A percentile compares a stretch with the other conserved stretches of the same genome.
These are phyloP conservation scores for Neurospora terricola DNA, from an alignment of 495 filamentous ascomycete genomes.

Conservation along the genomic window DNA sequence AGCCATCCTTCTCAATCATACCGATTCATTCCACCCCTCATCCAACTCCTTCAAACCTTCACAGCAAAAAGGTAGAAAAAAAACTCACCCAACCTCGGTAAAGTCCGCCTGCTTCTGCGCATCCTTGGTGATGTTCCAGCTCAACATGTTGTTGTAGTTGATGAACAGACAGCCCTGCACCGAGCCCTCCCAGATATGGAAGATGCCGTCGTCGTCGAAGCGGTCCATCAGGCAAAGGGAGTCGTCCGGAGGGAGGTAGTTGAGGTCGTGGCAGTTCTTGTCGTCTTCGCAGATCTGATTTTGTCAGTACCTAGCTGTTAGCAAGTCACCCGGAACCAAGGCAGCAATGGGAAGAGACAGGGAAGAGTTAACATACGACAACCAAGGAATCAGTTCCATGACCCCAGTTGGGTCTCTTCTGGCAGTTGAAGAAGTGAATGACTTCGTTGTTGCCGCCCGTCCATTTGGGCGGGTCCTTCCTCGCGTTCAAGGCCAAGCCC, in stretches of 20 bases:
- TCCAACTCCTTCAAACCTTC: neutral
- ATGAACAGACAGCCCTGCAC: neutral
- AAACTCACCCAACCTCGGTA: neutral
- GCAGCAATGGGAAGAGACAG: neutral
- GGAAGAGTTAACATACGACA: neutral
- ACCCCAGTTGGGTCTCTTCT: neutral
- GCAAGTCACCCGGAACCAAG: neutral
- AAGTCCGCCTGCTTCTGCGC: neutral
- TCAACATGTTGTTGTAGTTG: neutral
- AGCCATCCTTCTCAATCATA: neutral
- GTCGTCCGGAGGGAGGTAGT: neutral
- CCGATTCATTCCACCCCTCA: neutral
- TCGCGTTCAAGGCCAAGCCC: neutral
- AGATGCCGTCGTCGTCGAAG: neutral
- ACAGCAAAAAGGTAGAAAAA: neutral
- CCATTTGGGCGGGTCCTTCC: neutral
- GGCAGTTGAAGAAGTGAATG: neutral
- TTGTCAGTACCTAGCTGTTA: neutral
- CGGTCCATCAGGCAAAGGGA: neutral
- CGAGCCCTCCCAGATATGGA: neutral
- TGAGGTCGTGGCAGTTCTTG: neutral
- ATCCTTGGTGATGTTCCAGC: neutral
- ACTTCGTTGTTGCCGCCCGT: neutral
- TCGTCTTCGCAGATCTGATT: neutral
- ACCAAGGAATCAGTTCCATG: neutral